phyloP scores from a whole-genome alignment of 345 rosid genomes.

The Gossypium turneri region DNA sequence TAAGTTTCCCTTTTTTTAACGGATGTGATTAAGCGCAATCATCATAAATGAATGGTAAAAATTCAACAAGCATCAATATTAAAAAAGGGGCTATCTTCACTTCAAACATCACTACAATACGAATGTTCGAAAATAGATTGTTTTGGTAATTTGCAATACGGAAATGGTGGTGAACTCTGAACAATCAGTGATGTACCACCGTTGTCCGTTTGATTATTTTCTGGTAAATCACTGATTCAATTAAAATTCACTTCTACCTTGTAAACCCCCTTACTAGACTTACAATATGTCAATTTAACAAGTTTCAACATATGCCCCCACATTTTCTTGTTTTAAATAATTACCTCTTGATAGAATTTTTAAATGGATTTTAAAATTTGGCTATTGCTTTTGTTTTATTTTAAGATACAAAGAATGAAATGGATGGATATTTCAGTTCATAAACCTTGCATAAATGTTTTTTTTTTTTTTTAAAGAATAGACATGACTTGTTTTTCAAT shows the following conservation, averaged over 20 bases:
- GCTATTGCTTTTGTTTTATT: background rate
- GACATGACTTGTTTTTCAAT: background rate
- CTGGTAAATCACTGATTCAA: too few species aligned
- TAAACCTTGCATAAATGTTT: background rate
- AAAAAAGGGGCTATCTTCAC: background rate
- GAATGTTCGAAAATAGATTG: too few species aligned
- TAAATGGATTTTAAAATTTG: background rate
- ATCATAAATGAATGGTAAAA: background rate
- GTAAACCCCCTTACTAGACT: background rate
- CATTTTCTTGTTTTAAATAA: background rate
- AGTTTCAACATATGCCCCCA: constrained; percentile 78
- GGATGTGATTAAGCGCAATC: background rate
- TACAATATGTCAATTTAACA: constrained; percentile 52
- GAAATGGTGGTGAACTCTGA: background rate
- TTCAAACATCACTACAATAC: too few species aligned
- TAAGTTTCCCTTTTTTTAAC: background rate
- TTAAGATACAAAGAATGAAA: background rate
- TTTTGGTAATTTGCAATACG: too few species aligned
- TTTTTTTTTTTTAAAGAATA: background rate
- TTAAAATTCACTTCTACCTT: too few species aligned
- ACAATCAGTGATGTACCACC: background rate
- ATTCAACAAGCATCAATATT: too few species aligned
- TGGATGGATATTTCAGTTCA: background rate
- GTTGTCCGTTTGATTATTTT: background rate
- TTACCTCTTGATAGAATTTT: background rate